Evolutionary conservation across 73 alveolate genomes (phyloP).

Genomic region (Blepharisma stoltei): DNA sequence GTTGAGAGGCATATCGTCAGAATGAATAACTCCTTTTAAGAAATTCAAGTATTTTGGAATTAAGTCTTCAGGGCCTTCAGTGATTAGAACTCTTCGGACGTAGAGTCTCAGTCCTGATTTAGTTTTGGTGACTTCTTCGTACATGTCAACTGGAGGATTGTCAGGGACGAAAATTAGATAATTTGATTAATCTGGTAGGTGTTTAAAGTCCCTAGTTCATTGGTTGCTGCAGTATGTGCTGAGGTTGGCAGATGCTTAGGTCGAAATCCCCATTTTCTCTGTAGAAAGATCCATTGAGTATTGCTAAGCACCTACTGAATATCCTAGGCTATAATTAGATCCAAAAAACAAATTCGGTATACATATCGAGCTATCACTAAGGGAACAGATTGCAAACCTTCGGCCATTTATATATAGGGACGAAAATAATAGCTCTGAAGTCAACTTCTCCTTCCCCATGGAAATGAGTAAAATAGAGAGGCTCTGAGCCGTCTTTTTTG

Average conservation of each 20-base stretch:
- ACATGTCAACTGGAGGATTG: conserved; percentile 92
- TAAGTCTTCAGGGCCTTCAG: conserved; percentile 92
- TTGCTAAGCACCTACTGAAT: too few species aligned
- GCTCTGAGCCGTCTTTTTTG: conserved; percentile 94
- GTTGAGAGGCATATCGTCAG: conserved; percentile 94
- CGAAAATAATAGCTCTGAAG: conserved; percentile 92
- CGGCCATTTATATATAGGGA: too few species aligned
- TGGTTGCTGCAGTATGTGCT: too few species aligned
- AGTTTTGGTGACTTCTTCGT: conserved; percentile 95
- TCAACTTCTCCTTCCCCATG: conserved; percentile 98
- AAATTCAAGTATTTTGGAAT: conserved; percentile 93
- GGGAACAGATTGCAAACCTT: too few species aligned
- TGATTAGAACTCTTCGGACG: conserved; percentile 92
- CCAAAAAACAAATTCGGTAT: too few species aligned
- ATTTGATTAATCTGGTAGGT: too few species aligned
- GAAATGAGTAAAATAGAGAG: conserved; percentile 96
- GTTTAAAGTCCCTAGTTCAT: too few species aligned
- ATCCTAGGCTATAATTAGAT: too few species aligned
- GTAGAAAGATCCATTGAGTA: too few species aligned
- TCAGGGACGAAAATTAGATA: conserved; percentile 89
- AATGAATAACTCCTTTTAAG: conserved; percentile 94
- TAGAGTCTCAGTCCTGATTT: conserved; percentile 89
- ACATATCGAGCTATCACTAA: too few species aligned
- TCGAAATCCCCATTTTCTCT: too few species aligned
- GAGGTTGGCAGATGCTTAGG: too few species aligned